Percentiles rank a stretch among this genome's conserved stretches.
phyloP scores from a whole-genome alignment of 2,329 filamentous ascomycete genomes.

The Colletotrichum graminicola region DNA sequence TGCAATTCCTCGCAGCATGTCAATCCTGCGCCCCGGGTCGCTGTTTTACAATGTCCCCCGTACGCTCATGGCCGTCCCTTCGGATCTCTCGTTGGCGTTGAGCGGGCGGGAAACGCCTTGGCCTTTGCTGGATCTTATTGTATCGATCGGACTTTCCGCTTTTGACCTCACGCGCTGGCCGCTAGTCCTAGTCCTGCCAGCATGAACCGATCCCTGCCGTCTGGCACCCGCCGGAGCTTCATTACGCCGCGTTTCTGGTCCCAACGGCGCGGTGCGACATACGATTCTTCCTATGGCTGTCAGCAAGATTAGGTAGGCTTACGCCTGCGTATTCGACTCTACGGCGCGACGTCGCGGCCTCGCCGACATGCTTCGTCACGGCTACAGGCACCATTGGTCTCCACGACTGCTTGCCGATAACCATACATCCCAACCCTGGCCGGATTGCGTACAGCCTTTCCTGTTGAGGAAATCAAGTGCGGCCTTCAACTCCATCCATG shows the following conservation, averaged over 20 bases:
- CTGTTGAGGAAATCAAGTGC: neutral
- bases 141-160: conserved; percentile 32
- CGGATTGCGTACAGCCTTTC: neutral
- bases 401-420: neutral
- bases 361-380: neutral
- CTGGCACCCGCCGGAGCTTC: conserved; percentile 14
- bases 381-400: neutral
- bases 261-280: conserved; percentile 4
- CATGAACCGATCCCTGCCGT: neutral
- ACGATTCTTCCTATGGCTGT: neutral
- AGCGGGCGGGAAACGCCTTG: too few species aligned
- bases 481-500: neutral
- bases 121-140: too few species aligned
- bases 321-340: neutral
- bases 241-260: neutral
- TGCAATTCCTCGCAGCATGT: neutral
- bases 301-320: conserved; percentile 2
- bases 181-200: neutral
- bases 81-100: neutral
- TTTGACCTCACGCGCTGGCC: conserved; percentile 10
- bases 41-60: neutral
- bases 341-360: neutral
- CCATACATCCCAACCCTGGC: conserved; percentile 5
- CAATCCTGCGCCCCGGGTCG: neutral
- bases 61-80: neutral